These are phyloP conservation scores for Colletotrichum neosansevieriae DNA, from an alignment of 2,329 filamentous ascomycete species.

Conservation along the genomic window DNA sequence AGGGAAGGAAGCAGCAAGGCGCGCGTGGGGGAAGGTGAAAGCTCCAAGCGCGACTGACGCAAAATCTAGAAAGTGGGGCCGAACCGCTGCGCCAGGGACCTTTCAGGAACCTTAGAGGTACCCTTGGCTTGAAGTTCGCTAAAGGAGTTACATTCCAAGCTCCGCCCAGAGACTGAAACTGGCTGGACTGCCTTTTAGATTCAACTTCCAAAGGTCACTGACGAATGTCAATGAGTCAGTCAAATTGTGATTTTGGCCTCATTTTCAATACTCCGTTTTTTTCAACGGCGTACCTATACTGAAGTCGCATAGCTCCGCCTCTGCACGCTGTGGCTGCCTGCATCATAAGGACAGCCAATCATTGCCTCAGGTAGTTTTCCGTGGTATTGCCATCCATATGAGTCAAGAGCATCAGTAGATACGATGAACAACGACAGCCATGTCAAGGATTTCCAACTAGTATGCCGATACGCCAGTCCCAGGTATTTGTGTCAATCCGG, in stretches of 20 bases:
- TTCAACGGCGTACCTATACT: background rate
- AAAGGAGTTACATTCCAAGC: too few relatives aligned
- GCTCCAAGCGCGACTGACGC: slow-evolving; percentile 38
- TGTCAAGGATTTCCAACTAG: slow-evolving; percentile 20
- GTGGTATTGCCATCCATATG: slow-evolving; percentile 22
- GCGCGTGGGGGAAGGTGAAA: slow-evolving; percentile 28
- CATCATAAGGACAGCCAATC: background rate
- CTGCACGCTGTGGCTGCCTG: background rate
- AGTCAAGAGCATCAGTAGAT: slow-evolving; percentile 18
- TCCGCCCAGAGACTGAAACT: too few relatives aligned
- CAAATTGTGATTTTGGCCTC: background rate
- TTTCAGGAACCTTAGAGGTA: background rate
- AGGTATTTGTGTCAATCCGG: slow-evolving; percentile 38
- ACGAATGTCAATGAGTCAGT: too few relatives aligned
- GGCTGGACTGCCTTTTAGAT: too few relatives aligned
- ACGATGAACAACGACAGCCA: slow-evolving; percentile 12
- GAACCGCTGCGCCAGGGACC: slow-evolving; percentile 2
- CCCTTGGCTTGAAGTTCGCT: too few relatives aligned
- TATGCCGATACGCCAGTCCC: slow-evolving; percentile 32
- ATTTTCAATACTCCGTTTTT: background rate
- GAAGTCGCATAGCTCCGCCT: background rate
- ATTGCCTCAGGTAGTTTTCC: slow-evolving; percentile 7
- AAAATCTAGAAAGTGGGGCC: slow-evolving; percentile 38
- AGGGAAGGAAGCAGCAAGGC: slow-evolving; percentile 15
- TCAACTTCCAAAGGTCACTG: too few relatives aligned